Percentiles rank a stretch among this genome's conserved stretches.
phyloP scores from a whole-genome alignment of 805 yeast genomes.

The Ogataea degrootiae region DNA sequence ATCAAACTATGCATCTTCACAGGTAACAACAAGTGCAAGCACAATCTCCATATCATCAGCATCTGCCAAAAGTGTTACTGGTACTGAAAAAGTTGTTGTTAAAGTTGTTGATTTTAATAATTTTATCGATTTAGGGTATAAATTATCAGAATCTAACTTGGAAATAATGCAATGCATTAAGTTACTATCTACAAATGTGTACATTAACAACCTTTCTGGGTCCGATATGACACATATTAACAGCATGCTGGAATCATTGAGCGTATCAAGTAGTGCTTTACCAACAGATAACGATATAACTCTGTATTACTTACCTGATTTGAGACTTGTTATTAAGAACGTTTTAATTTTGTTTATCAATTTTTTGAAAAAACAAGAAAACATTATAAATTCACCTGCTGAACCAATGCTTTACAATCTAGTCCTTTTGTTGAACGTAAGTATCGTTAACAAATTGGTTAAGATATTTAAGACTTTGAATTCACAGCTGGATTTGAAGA shows the following conservation, averaged over 20 bases:
- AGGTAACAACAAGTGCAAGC: background rate
- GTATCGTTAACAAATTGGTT: slow-evolving; percentile 26
- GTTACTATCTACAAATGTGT: slow-evolving; percentile 23
- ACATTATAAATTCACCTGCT: slow-evolving; percentile 1
- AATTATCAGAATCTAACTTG: slow-evolving; percentile 12
- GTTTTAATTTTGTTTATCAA: slow-evolving; percentile 22
- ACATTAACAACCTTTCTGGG: slow-evolving; percentile 20
- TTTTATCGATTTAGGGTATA: slow-evolving; percentile 24
- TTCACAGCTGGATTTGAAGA: slow-evolving; percentile 11
- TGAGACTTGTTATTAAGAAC: slow-evolving; percentile 26
- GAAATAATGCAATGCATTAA: slow-evolving; percentile 5
- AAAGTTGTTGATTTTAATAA: slow-evolving; percentile 24
- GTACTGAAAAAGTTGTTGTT: slow-evolving; percentile 9
- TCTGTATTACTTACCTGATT: slow-evolving; percentile 23
- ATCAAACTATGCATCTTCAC: background rate
- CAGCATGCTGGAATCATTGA: background rate
- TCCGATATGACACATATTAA: slow-evolving; percentile 1
- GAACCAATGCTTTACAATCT: slow-evolving; percentile 16
- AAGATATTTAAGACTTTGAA: slow-evolving; percentile 23
- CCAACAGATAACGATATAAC: slow-evolving; percentile 3
- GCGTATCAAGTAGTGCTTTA: slow-evolving; percentile 1
- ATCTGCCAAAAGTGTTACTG: slow-evolving; percentile 2
- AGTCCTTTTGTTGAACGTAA: slow-evolving; percentile 23
- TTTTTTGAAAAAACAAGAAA: slow-evolving; percentile 17
- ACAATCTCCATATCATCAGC: background rate